Evolutionary conservation across 768 basidiomycete species (phyloP), one percentile per base, ranked within the genome.

Genomic region (Daedaleopsis sinensis): DNA sequence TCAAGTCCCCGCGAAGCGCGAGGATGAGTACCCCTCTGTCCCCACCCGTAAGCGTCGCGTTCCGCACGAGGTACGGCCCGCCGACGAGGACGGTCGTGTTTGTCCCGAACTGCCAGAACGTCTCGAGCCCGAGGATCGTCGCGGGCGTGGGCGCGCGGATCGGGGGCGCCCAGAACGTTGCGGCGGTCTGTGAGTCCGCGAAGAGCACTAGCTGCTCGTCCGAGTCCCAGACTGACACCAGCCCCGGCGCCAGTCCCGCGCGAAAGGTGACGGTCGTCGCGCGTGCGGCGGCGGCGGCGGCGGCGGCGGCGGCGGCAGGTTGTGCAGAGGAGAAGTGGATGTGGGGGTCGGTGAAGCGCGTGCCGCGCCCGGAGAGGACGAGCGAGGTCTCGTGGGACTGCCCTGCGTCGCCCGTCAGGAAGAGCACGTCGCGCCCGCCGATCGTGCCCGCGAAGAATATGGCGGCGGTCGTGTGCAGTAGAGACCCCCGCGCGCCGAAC

Each of bases 121-220:
- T 84, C 59, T 59, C 58, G 49, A 65, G 58, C 16, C 59, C 54
- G 0, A 79, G 74, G 6, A 70, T 72, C 9, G 71, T 65, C 11
- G 69, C 62, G 10, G 19, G 11, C 1, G 76, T 74, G 5, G 84
- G 71, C 23, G 47, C 19, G 7, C 42, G 53, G 51, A 94, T 78
- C 18, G 83, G 79, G 3, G 93, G 93, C 10, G 88, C 79, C 86
- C 89, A 94, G 77, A 92, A 91, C 0, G 85, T 88, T 37, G 80
- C 83, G 3, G 88, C 87, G 0, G 89, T 89, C 11, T 68, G 74
- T 0, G 85, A 79, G 69, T 93, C 91, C 9, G 85, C 83, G 68
- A 80, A 92, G 13, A 93, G 73, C 32, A 94, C 72, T 16, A 93
- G 79, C 65, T 91, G 88, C 1, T 80, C 80, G 50, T 82, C 77